Percentiles rank a stretch among this genome's conserved stretches.
These are phyloP conservation scores for Sphaerostilbella broomeana DNA, from an alignment of 2,329 filamentous ascomycete species.

Conservation along the genomic window DNA sequence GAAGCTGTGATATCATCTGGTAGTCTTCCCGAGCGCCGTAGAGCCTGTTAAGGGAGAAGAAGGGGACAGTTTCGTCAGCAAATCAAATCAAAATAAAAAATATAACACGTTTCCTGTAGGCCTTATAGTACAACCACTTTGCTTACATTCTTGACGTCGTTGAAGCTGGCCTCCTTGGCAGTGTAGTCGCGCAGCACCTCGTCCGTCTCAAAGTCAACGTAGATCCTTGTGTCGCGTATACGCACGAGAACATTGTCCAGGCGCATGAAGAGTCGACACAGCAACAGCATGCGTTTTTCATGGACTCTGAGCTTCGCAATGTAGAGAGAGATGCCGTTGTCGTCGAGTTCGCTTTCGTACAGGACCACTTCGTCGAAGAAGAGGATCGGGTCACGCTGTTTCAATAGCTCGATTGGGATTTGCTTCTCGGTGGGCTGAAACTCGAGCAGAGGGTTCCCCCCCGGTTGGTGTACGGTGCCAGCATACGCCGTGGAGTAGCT, in stretches of 20 bases:
- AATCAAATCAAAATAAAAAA: not conserved
- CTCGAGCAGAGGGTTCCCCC: not conserved
- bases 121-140: not conserved
- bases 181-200: constrained; percentile 86
- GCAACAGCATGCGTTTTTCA: constrained; percentile 76
- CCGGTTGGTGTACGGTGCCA: constrained; percentile 51
- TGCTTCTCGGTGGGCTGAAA: constrained; percentile 30
- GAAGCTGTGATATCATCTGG: constrained; percentile 70
- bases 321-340: constrained; percentile 89
- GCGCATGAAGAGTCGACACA: constrained; percentile 85
- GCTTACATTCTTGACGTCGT: constrained; percentile 61
- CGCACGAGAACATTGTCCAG: constrained; percentile 84
- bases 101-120: not conserved
- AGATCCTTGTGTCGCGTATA: constrained; percentile 83
- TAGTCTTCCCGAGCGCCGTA: constrained; percentile 42
- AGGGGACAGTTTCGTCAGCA: too few species aligned
- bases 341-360: constrained; percentile 95
- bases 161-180: constrained; percentile 76
- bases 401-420: constrained; percentile 82
- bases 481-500: constrained; percentile 87
- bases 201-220: constrained; percentile 76
- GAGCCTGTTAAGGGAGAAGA: constrained; percentile 30
- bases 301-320: constrained; percentile 92
- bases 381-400: constrained; percentile 83
- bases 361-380: constrained; percentile 96